Conservation (phyloP, 768 basidiomycete species). For the Leucocoprinus leucothites region DNA sequence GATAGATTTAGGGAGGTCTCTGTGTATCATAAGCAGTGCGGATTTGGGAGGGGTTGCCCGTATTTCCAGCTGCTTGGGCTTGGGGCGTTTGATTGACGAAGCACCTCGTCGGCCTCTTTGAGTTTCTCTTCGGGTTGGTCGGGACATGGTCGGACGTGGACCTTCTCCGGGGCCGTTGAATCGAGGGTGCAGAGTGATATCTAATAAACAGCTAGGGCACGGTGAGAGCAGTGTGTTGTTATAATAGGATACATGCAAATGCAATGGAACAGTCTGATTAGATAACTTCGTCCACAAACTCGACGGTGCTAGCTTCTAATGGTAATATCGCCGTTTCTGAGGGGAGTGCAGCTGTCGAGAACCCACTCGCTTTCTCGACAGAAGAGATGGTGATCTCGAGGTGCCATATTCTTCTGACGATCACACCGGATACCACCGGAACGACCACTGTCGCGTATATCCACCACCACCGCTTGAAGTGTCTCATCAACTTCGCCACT, state of each 20-base stretch:
- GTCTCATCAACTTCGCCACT: constrained; percentile 10
- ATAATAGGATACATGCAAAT: too few species aligned
- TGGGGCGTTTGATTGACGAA: background rate
- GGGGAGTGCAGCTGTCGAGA: too few species aligned
- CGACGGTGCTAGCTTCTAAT: background rate
- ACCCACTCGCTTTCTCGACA: background rate
- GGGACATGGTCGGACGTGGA: too few species aligned
- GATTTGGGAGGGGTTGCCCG: background rate
- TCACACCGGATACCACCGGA: constrained; percentile 21
- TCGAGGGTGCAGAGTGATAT: too few species aligned
- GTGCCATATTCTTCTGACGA: constrained; percentile 2
- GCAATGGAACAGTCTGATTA: too few species aligned
- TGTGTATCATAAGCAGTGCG: background rate
- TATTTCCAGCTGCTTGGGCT: background rate
- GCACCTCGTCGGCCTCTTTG: too few species aligned
- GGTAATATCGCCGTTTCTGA: too few species aligned
- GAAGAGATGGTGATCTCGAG: background rate
- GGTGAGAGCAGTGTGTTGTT: background rate
- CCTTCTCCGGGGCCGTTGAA: too few species aligned
- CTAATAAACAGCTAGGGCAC: too few species aligned
- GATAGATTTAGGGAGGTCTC: background rate
- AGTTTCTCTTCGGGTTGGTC: too few species aligned
- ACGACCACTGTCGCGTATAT: constrained; percentile 29
- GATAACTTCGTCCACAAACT: too few species aligned
- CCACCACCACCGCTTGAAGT: constrained; percentile 33